Evolutionary conservation across 73 alveolate species (phyloP).

Genomic region (Effrenium voratum): DNA sequence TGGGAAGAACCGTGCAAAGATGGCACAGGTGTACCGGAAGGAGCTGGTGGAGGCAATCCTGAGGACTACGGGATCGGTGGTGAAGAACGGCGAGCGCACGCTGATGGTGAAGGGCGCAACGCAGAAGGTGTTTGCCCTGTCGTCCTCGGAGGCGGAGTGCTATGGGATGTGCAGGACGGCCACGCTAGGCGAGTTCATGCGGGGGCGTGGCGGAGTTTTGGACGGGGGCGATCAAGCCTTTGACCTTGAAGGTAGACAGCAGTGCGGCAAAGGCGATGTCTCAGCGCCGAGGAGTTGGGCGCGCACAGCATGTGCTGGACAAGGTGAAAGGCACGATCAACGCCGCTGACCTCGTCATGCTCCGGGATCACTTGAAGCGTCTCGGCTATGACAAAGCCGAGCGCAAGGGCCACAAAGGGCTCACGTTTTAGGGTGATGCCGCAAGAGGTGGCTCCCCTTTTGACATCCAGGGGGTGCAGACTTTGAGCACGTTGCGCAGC

Average conservation of each 20-base stretch:
- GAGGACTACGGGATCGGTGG: background rate
- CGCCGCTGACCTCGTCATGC: no score
- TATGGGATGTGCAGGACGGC: constrained; percentile 9
- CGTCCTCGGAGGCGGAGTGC: background rate
- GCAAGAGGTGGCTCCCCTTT: no score
- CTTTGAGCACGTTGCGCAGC: no score
- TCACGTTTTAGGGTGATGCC: no score
- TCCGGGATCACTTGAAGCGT: no score
- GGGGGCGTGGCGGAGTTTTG: background rate
- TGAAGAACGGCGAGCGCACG: background rate
- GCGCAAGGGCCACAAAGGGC: no score
- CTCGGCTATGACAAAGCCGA: no score
- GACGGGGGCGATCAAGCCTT: background rate
- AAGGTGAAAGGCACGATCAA: no score
- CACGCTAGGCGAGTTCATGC: background rate
- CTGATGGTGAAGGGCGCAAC: background rate
- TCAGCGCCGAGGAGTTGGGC: background rate
- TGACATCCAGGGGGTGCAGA: no score
- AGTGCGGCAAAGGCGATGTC: background rate
- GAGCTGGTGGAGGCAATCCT: no score
- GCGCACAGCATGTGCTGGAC: background rate
- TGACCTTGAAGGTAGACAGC: background rate
- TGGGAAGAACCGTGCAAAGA: no score
- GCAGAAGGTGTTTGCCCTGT: background rate
- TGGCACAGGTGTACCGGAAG: no score